Evolutionary conservation across 2,329 filamentous ascomycete genomes (phyloP), one percentile per base, ranked within the genome.

Genomic region (Alternaria postmessia): DNA sequence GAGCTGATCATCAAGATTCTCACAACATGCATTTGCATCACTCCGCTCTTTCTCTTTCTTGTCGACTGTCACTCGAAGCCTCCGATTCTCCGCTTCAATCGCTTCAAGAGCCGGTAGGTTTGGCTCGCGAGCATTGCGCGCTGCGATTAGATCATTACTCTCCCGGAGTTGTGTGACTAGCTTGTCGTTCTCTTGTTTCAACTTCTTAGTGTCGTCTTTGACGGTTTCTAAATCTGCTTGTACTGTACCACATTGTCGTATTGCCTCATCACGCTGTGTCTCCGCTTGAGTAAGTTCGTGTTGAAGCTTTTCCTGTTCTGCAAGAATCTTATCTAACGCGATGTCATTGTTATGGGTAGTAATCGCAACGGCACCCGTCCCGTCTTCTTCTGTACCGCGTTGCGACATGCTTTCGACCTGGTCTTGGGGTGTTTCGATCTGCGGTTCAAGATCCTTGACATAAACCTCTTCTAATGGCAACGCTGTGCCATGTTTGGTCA

Each of bases 201-300:
- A 32, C 3, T 26, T 52, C n/a, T 14, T 14, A 1, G 38, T 26
- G 6, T 49, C 34, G 16, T 28, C 46, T 41, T 52, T 51, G 7
- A 30, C 16, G 7, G 6, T 39, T 24, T 49, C 24, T 18, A 62
- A 41, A n/a, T 62, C 56, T 44, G 48, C 46, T 7, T 42, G 11
- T 22, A 43, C 18, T 7, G 36, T 43, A 7, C 51, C 46, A 16
- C 20, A 18, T 9, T 30, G 38, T 24, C 26, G 22, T 22, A 18
- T 34, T 2, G 36, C 41, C n/a, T 43, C 43, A 1, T 59, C 38
- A 16, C 36, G 42, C 18, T 55, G 32, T 38, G 28, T n/a, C 1
- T 46, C n/a, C 20, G 18, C 24, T 6, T 18, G n/a, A 26, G 18
- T 7, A 9, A 41, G 43, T 38, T 42, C 20, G 18, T 5, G 18